These are phyloP conservation scores for Cutaneotrichosporon mucoides DNA, from an alignment of 1,284 basidiomycete species.

Conservation along the genomic window DNA sequence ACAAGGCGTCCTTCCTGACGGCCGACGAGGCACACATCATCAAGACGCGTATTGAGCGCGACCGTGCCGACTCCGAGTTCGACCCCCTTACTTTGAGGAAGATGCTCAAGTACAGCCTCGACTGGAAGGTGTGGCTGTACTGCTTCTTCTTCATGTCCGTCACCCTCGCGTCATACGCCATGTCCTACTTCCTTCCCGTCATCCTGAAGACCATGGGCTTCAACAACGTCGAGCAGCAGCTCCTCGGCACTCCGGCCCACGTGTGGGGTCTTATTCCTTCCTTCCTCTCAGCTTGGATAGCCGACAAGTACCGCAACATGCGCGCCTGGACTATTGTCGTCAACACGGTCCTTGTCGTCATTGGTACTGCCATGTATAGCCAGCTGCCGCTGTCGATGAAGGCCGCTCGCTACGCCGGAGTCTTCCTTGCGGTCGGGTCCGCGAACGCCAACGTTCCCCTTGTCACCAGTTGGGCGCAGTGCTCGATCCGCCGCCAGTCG, in stretches of 20 bases:
- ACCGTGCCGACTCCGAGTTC: slow-evolving; percentile 44
- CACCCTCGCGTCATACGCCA: slow-evolving; percentile 17
- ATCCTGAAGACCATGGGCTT: slow-evolving; percentile 50
- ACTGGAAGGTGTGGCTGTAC: slow-evolving; percentile 51
- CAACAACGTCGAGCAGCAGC: slow-evolving; percentile 30
- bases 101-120: slow-evolving; percentile 37
- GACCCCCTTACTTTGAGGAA: slow-evolving; percentile 46
- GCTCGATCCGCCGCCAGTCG: slow-evolving; percentile 50
- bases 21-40: slow-evolving; percentile 9
- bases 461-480: slow-evolving; percentile 42
- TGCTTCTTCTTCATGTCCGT: slow-evolving; percentile 45
- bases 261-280: slow-evolving; percentile 41
- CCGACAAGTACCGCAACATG: slow-evolving; percentile 37
- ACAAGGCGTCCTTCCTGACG: slow-evolving; percentile 14
- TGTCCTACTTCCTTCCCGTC: slow-evolving; percentile 49
- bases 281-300: slow-evolving; percentile 38
- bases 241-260: slow-evolving; percentile 48
- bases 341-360: slow-evolving; percentile 9
- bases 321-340: slow-evolving; percentile 9
- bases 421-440: slow-evolving; percentile 39
- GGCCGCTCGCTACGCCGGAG: slow-evolving; percentile 13
- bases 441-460: slow-evolving; percentile 36
- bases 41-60: slow-evolving; percentile 14
- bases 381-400: slow-evolving; percentile 6
- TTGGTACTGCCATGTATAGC: slow-evolving; percentile 14